phyloP scores from a whole-genome alignment of 352 stramenopile species.

The Phytophthora foliorum region DNA sequence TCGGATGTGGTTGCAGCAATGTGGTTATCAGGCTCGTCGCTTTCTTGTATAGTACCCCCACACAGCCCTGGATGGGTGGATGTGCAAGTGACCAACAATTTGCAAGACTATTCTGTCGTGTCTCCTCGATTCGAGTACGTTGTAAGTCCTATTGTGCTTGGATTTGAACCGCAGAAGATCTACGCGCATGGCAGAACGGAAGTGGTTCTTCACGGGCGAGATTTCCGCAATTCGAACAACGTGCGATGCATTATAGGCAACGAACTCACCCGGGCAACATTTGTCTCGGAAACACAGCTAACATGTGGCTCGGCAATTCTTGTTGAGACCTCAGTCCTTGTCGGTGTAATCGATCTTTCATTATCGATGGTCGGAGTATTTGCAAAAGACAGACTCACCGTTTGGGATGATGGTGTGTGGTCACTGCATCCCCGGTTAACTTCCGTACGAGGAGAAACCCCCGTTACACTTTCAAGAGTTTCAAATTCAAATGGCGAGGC shows the following conservation, averaged over 20 bases:
- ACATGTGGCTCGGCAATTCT: slow-evolving; percentile 24
- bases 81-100: slow-evolving; percentile 64
- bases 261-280: slow-evolving; percentile 30
- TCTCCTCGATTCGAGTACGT: slow-evolving; percentile 50
- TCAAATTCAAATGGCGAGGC: background rate
- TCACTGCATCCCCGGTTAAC: slow-evolving; percentile 23
- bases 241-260: slow-evolving; percentile 49
- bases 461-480: slow-evolving; percentile 18
- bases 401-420: slow-evolving; percentile 32
- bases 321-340: slow-evolving; percentile 19
- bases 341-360: slow-evolving; percentile 49
- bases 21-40: slow-evolving; percentile 44
- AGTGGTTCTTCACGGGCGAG: slow-evolving; percentile 37
- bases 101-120: slow-evolving; percentile 58
- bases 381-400: slow-evolving; percentile 16
- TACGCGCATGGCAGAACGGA: slow-evolving; percentile 7
- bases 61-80: slow-evolving; percentile 42
- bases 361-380: slow-evolving; percentile 37
- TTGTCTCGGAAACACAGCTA: slow-evolving; percentile 38
- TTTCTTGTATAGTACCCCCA: slow-evolving; percentile 44
- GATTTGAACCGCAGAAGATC: slow-evolving; percentile 36
- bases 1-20: slow-evolving; percentile 35
- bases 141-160: slow-evolving; percentile 40
- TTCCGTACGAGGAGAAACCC: slow-evolving; percentile 28
- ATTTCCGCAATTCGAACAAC: slow-evolving; percentile 51